These are phyloP conservation scores for Houttuynia cordata DNA, from an alignment of 164 flowering plant species.

Conservation along the genomic window DNA sequence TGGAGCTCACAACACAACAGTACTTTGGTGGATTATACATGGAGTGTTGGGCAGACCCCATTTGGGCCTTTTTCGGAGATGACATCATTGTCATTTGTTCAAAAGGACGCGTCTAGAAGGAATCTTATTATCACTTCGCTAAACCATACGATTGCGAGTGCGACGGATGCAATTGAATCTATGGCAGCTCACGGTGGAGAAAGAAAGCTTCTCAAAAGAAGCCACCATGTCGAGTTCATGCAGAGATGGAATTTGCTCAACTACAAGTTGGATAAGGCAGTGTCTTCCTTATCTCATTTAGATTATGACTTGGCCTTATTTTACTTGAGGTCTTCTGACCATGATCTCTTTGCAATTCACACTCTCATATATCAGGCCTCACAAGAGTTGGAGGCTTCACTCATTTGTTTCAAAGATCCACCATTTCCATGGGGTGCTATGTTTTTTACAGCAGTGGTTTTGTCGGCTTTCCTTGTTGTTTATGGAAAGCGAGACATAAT, in stretches of 20 bases:
- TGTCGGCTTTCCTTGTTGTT: too few relatives aligned
- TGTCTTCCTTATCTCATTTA: slow-evolving; percentile 75
- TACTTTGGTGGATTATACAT: slow-evolving; percentile 85
- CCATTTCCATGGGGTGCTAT: slow-evolving; percentile 77
- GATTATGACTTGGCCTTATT: slow-evolving; percentile 77
- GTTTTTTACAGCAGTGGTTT: too few relatives aligned
- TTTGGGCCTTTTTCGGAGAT: slow-evolving; percentile 92
- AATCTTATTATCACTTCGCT: slow-evolving; percentile 66
- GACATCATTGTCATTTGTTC: slow-evolving; percentile 72
- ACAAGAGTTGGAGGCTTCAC: slow-evolving; percentile 77
- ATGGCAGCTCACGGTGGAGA: slow-evolving; percentile 74
- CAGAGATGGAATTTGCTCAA: slow-evolving; percentile 83
- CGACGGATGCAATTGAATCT: slow-evolving; percentile 68
- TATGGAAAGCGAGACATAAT: too few relatives aligned
- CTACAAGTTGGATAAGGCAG: slow-evolving; percentile 78
- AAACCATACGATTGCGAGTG: slow-evolving; percentile 72
- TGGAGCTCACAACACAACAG: slow-evolving; percentile 83
- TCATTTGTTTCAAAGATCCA: slow-evolving; percentile 88
- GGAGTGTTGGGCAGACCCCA: slow-evolving; percentile 97
- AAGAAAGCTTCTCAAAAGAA: slow-evolving; percentile 43
- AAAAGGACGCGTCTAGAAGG: slow-evolving; percentile 91
- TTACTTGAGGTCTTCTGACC: slow-evolving; percentile 70
- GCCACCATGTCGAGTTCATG: slow-evolving; percentile 42
- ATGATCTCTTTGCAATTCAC: slow-evolving; percentile 76
- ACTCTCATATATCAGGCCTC: slow-evolving; percentile 67